Conservation (phyloP, 2,329 filamentous ascomycete genomes). For the Sordariomycetes sp. region DNA sequence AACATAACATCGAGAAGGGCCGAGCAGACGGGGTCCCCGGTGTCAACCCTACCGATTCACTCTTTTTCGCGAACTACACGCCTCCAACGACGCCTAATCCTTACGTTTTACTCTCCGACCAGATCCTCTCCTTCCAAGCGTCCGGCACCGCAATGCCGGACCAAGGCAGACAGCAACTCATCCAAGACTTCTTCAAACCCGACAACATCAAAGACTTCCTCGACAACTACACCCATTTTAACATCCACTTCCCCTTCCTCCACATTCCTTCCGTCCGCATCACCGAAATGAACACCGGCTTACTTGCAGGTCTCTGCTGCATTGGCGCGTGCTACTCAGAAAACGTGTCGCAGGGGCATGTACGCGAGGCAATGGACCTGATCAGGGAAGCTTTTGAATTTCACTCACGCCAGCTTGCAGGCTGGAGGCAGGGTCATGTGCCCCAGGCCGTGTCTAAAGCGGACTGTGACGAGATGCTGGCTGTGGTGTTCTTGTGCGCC, state of each 20-base stretch:
- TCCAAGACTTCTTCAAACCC: slow-evolving; percentile 42
- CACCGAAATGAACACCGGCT: slow-evolving; percentile 52
- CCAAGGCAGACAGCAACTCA: slow-evolving; percentile 42
- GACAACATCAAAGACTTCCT: slow-evolving; percentile 63
- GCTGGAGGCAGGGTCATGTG: slow-evolving; percentile 7
- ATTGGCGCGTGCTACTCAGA: slow-evolving; percentile 67
- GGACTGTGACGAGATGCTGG: slow-evolving; percentile 57
- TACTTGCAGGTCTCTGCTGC: slow-evolving; percentile 61
- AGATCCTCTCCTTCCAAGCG: slow-evolving; percentile 38
- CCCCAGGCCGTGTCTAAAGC: slow-evolving; percentile 12
- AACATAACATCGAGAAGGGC: slow-evolving; percentile 45
- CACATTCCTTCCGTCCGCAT: slow-evolving; percentile 64
- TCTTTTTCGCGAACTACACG: slow-evolving; percentile 38
- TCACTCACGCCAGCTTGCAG: slow-evolving; percentile 11
- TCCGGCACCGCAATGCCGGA: slow-evolving; percentile 43
- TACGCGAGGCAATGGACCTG: slow-evolving; percentile 58
- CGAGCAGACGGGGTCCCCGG: slow-evolving; percentile 32
- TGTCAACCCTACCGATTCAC: slow-evolving; percentile 30
- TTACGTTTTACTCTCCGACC: slow-evolving; percentile 42
- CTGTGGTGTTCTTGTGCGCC: slow-evolving; percentile 49
- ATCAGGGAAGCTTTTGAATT: slow-evolving; percentile 45
- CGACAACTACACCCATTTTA: slow-evolving; percentile 60
- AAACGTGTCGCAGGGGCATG: slow-evolving; percentile 44
- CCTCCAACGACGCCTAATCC: slow-evolving; percentile 35
- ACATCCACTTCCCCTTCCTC: slow-evolving; percentile 62